Conservation (phyloP, 2,329 filamentous ascomycete genomes). For the Rhynchosporium secalis region DNA sequence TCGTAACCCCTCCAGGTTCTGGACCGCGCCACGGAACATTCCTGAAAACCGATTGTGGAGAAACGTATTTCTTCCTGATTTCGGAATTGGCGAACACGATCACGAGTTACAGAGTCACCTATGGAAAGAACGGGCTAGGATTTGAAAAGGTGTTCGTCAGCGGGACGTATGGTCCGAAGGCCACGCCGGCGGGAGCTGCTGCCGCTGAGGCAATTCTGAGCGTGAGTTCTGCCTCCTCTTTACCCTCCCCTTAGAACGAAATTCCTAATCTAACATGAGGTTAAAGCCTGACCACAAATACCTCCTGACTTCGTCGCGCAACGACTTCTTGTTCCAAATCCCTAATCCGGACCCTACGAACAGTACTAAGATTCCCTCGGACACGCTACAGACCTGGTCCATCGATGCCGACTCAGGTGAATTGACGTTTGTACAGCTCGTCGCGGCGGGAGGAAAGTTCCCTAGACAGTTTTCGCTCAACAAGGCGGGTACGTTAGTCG, state of each 20-base stretch:
- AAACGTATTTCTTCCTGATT: conserved; percentile 45
- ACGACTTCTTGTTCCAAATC: conserved; percentile 55
- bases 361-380: conserved; percentile 52
- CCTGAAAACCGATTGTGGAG: conserved; percentile 31
- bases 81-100: conserved; percentile 49
- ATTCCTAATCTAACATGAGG: conserved; percentile 13
- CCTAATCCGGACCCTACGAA: conserved; percentile 48
- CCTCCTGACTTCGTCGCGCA: conserved; percentile 67
- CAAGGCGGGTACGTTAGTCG: conserved; percentile 46
- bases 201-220: conserved; percentile 60
- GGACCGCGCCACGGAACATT: conserved; percentile 58
- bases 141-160: conserved; percentile 51
- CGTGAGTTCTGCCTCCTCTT: conserved; percentile 46
- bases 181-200: conserved; percentile 45
- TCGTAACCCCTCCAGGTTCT: conserved; percentile 43
- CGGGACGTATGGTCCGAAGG: conserved; percentile 48
- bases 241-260: background rate
- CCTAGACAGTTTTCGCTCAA: conserved; percentile 52
- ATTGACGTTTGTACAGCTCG: conserved; percentile 45
- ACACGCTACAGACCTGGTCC: conserved; percentile 63
- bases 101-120: conserved; percentile 56
- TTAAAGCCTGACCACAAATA: conserved; percentile 57
- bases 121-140: conserved; percentile 46
- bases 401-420: conserved; percentile 51
- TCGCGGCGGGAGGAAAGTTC: conserved; percentile 47